Evolutionary conservation across 345 rosid genomes (phyloP), one percentile per base, ranked within the genome.

Genomic region (Salix caprea): DNA sequence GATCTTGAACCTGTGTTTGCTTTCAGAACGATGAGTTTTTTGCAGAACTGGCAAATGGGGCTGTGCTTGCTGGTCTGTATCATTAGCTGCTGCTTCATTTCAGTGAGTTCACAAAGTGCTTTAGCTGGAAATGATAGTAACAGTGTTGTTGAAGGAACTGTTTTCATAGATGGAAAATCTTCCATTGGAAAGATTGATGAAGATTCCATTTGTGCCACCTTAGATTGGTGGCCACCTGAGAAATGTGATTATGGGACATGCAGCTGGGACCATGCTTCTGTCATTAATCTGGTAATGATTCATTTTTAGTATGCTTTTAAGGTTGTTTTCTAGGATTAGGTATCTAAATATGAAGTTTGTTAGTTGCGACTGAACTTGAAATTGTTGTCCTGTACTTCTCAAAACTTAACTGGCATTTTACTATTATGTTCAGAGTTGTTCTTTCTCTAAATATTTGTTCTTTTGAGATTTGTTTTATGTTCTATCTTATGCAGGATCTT

Each of bases 221-320:
- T 96, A 79, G 99, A 96, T 77, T 96, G 99, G 99, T 96, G 98
- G 99, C 97, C 99, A 65, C 97, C 98, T 58, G 88, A 93, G 86
- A 96, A 96, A 88, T 96, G 99, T 80, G 97, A 92, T 80, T 96
- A 96, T 77, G 98, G 93, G 23, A 89, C 89, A 73, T 96, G 99
- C 80, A 85, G 88, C 76, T 96, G 99, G 99, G 92, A 76, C 72
- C 89, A 79, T 73, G 91, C 98, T 78, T 92, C 97, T 69, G 89
- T 96, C 69, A 93, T 96, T 76, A 96, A 92, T 84, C 92, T 96
- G 92, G 99, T 96, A 69, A 21, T 65, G 64, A 58, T 65, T 10
- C 67, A 21, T 44, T n/a, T n/a, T 69, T 69, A 39, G 30, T 40
- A 13, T 68, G 14, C 52, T 23, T 60, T 24, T 56, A 34, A 50